A percentile compares a stretch with the other conserved stretches of the same genome.
phyloP scores from a whole-genome alignment of 2,329 filamentous ascomycete species.

The Dactylellina sp. region DNA sequence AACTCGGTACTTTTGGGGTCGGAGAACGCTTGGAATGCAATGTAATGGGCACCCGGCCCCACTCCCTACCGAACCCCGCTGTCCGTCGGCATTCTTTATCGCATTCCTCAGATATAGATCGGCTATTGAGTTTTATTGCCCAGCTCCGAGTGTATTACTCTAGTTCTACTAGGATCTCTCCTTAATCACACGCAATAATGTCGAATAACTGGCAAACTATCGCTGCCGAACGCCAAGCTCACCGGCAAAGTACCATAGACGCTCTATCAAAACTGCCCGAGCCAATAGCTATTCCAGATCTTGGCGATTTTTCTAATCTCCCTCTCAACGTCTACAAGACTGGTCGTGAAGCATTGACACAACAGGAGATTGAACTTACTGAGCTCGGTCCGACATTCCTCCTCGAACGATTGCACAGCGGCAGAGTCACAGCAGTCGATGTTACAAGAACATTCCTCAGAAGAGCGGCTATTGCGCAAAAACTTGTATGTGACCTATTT shows the following conservation, averaged over 20 bases:
- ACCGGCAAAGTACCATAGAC: constrained; percentile 64
- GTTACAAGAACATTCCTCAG: constrained; percentile 70
- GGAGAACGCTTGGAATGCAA: too few relatives aligned
- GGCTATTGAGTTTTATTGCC: too few relatives aligned
- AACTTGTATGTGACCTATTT: constrained; percentile 65
- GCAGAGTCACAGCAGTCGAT: constrained; percentile 64
- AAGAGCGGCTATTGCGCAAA: constrained; percentile 69
- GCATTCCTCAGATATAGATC: background rate
- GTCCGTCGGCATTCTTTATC: too few relatives aligned
- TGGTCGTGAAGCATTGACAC: constrained; percentile 66
- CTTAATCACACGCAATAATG: background rate
- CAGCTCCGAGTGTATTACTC: background rate
- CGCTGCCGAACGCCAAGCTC: constrained; percentile 65
- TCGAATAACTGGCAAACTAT: constrained; percentile 65
- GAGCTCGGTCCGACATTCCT: constrained; percentile 66
- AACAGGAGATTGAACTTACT: constrained; percentile 68
- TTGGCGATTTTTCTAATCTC: constrained; percentile 61
- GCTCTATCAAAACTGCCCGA: constrained; percentile 65
- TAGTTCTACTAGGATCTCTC: background rate
- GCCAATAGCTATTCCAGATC: constrained; percentile 62
- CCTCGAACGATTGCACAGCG: constrained; percentile 64
- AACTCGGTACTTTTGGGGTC: too few relatives aligned
- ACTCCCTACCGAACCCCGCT: too few relatives aligned
- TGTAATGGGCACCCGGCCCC: too few relatives aligned
- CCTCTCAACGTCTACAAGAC: constrained; percentile 66